Percentiles rank a stretch among this genome's conserved stretches.
phyloP scores from a whole-genome alignment of 78 protist species.

The Chrysochromulina tobinii region DNA sequence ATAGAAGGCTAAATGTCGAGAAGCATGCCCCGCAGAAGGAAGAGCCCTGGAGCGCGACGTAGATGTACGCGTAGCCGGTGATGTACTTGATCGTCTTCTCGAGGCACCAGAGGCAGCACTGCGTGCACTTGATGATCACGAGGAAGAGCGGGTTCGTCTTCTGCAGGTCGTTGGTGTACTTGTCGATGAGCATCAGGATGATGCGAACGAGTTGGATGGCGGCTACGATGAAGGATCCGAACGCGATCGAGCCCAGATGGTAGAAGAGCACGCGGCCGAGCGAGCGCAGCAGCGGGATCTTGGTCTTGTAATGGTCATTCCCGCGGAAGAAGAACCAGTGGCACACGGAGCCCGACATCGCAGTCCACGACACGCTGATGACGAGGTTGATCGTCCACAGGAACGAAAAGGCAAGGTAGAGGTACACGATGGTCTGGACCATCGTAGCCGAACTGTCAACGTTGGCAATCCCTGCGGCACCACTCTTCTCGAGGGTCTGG shows the following conservation, averaged over 20 bases:
- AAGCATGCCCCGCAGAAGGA: not conserved
- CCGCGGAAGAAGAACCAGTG: too few species aligned
- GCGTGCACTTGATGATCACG: not conserved
- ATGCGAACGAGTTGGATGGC: not conserved
- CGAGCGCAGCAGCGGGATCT: not conserved
- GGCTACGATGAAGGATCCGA: not conserved
- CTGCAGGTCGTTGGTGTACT: not conserved
- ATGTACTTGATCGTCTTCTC: not conserved
- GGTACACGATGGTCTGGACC: too few species aligned
- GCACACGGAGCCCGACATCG: too few species aligned
- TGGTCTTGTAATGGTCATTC: too few species aligned
- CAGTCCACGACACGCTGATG: too few species aligned
- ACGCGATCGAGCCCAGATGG: not conserved
- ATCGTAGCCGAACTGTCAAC: too few species aligned
- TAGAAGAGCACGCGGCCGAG: not conserved
- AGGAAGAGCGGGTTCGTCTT: not conserved
- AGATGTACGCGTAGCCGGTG: not conserved
- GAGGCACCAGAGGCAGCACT: constrained; percentile 3
- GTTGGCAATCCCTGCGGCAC: too few species aligned
- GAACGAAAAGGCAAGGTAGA: too few species aligned
- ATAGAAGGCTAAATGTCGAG: not conserved
- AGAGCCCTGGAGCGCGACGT: not conserved
- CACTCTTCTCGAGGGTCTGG: too few species aligned
- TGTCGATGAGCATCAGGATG: not conserved
- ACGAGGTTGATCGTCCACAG: too few species aligned